Evolutionary conservation across 2,329 filamentous ascomycete species (phyloP), one percentile per base, ranked within the genome.

Genomic region (Erysiphe pulchra): DNA sequence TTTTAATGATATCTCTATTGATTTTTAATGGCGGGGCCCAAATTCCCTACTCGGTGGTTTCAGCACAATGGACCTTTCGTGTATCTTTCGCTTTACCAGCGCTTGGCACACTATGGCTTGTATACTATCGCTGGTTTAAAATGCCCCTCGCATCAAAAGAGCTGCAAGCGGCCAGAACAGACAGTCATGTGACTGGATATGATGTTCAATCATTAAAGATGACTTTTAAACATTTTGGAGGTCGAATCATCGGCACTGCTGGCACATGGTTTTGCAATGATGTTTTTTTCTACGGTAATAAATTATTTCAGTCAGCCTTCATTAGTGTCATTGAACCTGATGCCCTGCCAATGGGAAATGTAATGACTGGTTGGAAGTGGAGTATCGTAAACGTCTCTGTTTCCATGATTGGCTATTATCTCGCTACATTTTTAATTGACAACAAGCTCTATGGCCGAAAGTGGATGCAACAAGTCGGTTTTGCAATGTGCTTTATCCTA

Each of bases 231-330:
- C 75, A 92, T 65, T 95, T 94, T 53, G 84, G 85, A 42, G 79
- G 80, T 45, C 84, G 87, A 53, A 65, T 95, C 20, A 57, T 93
- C 17, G 87, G 87, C 44, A 94, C 87, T 17, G 77, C 86, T 11
- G 81, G 81, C 47, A 73, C 77, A 33, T 95, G 87, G 87, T 95
- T 87, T 63, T 82, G 78, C 65, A 95, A 95, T 62, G 87, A 95
- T 58, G 80, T 95, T 53, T 94, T 95, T 71, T 95, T 95, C 69
- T 95, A 95, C 66, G 87, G 87, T 55, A 94, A 93, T 77, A 94
- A 93, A 71, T 77, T 94, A 46, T 94, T 94, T 72, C 86, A 93
- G 65, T 73, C 72, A 50, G 73, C 87, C 59, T 94, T 94, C 65
- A 93, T 94, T 63, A 67, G 66, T 31, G 80, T 90, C 57, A 77